Conservation (phyloP, 345 rosid species). For the Aegle marmelos region DNA sequence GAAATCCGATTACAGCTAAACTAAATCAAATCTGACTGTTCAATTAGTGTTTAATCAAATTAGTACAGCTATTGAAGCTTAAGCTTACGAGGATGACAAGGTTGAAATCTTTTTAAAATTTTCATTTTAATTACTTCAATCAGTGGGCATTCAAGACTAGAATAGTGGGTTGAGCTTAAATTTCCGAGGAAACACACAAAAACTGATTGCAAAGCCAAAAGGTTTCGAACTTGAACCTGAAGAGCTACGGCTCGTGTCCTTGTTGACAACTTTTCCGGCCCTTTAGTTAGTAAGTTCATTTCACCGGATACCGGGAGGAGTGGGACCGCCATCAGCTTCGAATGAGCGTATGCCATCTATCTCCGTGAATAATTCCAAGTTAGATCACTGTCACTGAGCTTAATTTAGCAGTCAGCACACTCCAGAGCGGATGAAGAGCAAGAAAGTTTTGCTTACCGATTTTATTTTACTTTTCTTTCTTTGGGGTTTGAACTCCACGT, state of each 20-base stretch:
- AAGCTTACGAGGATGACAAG: neutral
- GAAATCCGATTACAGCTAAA: neutral
- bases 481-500: neutral
- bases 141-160: neutral
- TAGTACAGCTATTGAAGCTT: neutral
- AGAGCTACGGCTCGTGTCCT: neutral
- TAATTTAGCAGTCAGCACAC: neutral
- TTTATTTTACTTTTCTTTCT: too few relatives aligned
- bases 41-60: neutral
- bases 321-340: neutral
- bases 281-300: neutral
- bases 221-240: constrained; percentile 16
- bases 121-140: neutral
- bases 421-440: neutral
- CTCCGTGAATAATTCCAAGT: neutral
- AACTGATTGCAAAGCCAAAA: neutral
- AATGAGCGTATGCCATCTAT: constrained; percentile 18
- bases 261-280: neutral
- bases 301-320: neutral
- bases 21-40: neutral
- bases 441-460: too few relatives aligned
- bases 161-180: neutral
- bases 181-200: neutral
- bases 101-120: neutral
- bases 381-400: neutral